Percentiles rank a stretch among this genome's conserved stretches.
Evolutionary conservation across 345 rosid species (phyloP).

Genomic region (Salix udensis): DNA sequence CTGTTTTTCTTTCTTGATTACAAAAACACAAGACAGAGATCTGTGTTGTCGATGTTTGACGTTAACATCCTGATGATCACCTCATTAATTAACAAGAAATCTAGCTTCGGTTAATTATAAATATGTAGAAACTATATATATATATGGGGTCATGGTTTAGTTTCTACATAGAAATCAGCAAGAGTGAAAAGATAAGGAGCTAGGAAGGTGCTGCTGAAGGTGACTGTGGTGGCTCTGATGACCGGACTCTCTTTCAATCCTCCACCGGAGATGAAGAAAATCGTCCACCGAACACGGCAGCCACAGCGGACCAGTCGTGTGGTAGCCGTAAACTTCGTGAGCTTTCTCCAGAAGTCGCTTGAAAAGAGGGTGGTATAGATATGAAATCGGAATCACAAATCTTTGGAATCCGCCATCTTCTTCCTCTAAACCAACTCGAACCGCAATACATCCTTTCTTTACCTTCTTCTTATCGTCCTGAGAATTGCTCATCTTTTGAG

Average conservation of each 20-base stretch:
- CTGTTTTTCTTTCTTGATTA: neutral
- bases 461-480: slow-evolving; percentile 28
- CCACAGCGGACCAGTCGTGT: slow-evolving; percentile 35
- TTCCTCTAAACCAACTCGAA: slow-evolving; percentile 42
- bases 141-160: neutral
- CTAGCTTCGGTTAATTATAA: neutral
- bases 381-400: slow-evolving; percentile 40
- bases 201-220: slow-evolving; percentile 29
- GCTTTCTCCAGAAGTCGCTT: slow-evolving; percentile 39
- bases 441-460: slow-evolving; percentile 52
- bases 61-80: neutral
- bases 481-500: neutral
- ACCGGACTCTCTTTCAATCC: slow-evolving; percentile 32
- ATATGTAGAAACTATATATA: neutral
- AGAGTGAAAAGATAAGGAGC: slow-evolving; percentile 34
- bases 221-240: neutral
- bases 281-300: slow-evolving; percentile 47
- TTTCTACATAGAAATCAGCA: slow-evolving; percentile 14
- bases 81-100: neutral
- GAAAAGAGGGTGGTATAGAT: slow-evolving; percentile 51
- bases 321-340: slow-evolving; percentile 41
- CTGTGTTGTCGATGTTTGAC: neutral
- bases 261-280: slow-evolving; percentile 43
- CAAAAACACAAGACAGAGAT: neutral
- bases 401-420: slow-evolving; percentile 25